A percentile compares a stretch with the other conserved stretches of the same genome.
Conservation (phyloP, 2,329 filamentous ascomycete genomes). For the Xylariaceae sp. region DNA sequence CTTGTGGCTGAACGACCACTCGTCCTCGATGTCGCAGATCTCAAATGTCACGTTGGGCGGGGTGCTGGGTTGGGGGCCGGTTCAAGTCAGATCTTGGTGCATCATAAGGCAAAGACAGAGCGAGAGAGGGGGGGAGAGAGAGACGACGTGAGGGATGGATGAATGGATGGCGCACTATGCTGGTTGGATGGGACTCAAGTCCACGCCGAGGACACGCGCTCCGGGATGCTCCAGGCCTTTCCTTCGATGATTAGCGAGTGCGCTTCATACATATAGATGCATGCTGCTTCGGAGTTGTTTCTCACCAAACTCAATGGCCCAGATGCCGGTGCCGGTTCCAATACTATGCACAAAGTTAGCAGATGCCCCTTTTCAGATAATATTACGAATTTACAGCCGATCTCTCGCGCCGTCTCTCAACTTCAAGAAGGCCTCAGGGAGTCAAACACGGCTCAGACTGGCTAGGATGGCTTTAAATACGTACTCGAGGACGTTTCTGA, state of each 20-base stretch:
- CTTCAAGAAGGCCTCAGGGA: no score
- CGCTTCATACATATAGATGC: background rate
- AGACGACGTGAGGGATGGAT: background rate
- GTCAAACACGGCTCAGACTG: background rate
- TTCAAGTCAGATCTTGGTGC: background rate
- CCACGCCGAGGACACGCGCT: constrained; percentile 23
- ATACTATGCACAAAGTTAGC: constrained; percentile 9
- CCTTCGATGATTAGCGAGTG: background rate
- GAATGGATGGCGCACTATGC: constrained; percentile 16
- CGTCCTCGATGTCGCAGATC: constrained; percentile 34
- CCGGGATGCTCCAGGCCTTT: constrained; percentile 27
- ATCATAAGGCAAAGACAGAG: constrained; percentile 2
- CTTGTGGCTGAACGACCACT: constrained; percentile 26
- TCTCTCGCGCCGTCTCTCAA: background rate
- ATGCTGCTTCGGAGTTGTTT: background rate
- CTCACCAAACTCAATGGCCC: constrained; percentile 29
- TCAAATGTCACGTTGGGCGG: constrained; percentile 32
- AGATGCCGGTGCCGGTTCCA: constrained; percentile 29
- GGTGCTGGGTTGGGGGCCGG: constrained; percentile 11
- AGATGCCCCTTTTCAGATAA: background rate
- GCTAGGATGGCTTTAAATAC: background rate
- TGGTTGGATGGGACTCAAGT: constrained; percentile 31
- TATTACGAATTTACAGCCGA: background rate
- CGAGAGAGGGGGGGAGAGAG: background rate
- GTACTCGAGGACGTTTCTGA: constrained; percentile 11